Percentiles rank a stretch among this genome's conserved stretches.
These are phyloP conservation scores for Trichoderma arundinaceum DNA, from an alignment of 2,329 filamentous ascomycete species.

Conservation along the genomic window DNA sequence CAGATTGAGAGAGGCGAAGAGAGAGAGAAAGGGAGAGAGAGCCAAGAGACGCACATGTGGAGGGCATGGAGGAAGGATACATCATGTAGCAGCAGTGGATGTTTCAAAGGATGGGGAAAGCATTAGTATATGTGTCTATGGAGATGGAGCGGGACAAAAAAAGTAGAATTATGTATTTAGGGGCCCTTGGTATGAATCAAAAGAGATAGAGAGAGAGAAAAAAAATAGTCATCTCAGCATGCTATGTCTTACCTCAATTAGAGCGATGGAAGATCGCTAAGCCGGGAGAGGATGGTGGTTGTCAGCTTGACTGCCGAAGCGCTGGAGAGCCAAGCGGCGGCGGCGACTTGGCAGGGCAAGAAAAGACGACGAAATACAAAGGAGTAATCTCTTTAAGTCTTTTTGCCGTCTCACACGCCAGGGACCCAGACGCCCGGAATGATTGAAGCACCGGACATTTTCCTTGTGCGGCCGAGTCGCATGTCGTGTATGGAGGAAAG, in stretches of 20 bases:
- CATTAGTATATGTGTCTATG: neutral
- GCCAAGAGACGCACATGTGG: too few relatives aligned
- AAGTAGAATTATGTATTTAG: neutral
- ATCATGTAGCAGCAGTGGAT: neutral
- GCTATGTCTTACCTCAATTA: conserved; percentile 3
- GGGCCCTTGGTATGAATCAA: too few relatives aligned
- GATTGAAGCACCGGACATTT: conserved; percentile 4
- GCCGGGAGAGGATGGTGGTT: neutral
- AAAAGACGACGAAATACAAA: neutral
- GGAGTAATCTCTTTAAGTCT: conserved; percentile 2
- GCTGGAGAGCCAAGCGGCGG: neutral
- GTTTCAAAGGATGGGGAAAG: neutral
- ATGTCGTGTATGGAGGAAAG: conserved; percentile 8
- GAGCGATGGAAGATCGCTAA: neutral
- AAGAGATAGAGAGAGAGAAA: too few relatives aligned
- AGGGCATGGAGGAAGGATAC: too few relatives aligned
- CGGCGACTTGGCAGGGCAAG: neutral
- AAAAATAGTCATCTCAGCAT: neutral
- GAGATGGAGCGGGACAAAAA: too few relatives aligned
- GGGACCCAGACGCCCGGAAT: conserved; percentile 6
- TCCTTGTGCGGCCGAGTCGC: neutral
- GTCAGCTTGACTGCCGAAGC: neutral
- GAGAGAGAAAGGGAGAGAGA: neutral
- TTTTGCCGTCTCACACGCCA: conserved; percentile 9
- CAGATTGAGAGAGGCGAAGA: neutral